Evolutionary conservation across 2,329 filamentous ascomycete species (phyloP).

Genomic region (Chaetomium globosum): DNA sequence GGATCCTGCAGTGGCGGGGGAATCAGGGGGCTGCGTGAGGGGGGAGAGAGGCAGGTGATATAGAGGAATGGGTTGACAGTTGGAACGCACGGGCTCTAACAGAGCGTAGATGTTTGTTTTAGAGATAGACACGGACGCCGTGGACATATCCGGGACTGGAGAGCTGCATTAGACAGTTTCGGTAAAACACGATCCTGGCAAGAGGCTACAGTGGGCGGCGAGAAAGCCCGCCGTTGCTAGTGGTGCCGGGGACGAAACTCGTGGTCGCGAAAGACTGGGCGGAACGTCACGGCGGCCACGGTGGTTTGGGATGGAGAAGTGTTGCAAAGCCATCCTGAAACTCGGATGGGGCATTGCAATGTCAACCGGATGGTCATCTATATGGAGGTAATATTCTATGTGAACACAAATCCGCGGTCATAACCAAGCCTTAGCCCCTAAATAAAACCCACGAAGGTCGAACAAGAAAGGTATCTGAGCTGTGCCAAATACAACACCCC

Average conservation of each 20-base stretch:
- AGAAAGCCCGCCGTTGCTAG: neutral
- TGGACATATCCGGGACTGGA: no score
- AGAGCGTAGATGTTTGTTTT: neutral
- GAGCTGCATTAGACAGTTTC: neutral
- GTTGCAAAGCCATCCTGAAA: no score
- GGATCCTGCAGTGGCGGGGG: conserved; percentile 79
- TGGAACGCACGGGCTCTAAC: neutral
- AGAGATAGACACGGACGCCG: neutral
- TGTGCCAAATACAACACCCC: conserved; percentile 13
- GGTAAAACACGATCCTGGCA: neutral
- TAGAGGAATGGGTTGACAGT: neutral
- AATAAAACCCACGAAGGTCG: neutral
- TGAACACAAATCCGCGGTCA: neutral
- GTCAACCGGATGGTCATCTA: neutral
- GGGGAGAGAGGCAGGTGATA: neutral
- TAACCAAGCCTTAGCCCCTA: neutral
- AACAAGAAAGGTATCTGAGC: neutral
- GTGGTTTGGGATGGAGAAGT: neutral
- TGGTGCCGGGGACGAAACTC: neutral
- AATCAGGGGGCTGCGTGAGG: conserved; percentile 54
- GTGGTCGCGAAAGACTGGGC: neutral
- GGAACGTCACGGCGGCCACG: neutral
- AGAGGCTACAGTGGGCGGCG: neutral
- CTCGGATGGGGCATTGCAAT: neutral
- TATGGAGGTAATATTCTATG: neutral